Evolutionary conservation across 1,284 basidiomycete species (phyloP).

Genomic region (Tausonia pullulans): DNA sequence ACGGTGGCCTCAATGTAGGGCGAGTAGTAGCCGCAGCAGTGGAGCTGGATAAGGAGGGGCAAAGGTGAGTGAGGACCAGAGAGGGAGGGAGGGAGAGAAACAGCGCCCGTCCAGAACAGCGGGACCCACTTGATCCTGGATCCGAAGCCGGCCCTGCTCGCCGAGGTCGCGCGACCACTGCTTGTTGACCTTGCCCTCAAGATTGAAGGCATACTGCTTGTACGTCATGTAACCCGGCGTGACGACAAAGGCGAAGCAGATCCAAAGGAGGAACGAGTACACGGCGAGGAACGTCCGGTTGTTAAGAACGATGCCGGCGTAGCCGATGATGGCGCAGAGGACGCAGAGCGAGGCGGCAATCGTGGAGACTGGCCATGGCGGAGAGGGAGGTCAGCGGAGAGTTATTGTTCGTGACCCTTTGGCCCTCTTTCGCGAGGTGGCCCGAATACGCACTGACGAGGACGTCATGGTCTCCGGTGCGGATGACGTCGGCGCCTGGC

Average conservation of each 20-base stretch:
- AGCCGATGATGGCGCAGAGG: slow-evolving; percentile 53
- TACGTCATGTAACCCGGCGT: slow-evolving; percentile 60
- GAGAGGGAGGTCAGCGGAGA: not conserved
- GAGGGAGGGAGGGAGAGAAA: not conserved
- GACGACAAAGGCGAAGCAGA: slow-evolving; percentile 49
- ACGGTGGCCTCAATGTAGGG: slow-evolving; percentile 54
- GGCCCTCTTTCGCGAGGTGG: not conserved
- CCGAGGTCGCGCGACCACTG: slow-evolving; percentile 54
- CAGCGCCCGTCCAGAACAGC: not conserved
- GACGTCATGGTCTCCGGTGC: slow-evolving; percentile 49
- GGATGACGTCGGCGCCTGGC: slow-evolving; percentile 48
- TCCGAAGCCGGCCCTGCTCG: slow-evolving; percentile 43
- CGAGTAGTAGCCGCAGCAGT: slow-evolving; percentile 58
- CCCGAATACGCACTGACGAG: slow-evolving; percentile 39
- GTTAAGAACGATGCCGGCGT: slow-evolving; percentile 57
- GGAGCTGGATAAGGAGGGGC: slow-evolving; percentile 29
- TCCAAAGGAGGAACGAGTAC: slow-evolving; percentile 60
- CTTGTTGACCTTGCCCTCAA: slow-evolving; percentile 58
- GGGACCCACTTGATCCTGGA: slow-evolving; percentile 45
- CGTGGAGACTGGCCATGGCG: slow-evolving; percentile 44
- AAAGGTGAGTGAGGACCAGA: not conserved
- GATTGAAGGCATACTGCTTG: slow-evolving; percentile 52
- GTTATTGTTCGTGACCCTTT: not conserved
- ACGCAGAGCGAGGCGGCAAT: slow-evolving; percentile 45
- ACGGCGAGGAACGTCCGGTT: slow-evolving; percentile 60